Base-by-base conservation (phyloP, 495 filamentous ascomycete species). In the Astrothelium macrocarpum region DNA sequence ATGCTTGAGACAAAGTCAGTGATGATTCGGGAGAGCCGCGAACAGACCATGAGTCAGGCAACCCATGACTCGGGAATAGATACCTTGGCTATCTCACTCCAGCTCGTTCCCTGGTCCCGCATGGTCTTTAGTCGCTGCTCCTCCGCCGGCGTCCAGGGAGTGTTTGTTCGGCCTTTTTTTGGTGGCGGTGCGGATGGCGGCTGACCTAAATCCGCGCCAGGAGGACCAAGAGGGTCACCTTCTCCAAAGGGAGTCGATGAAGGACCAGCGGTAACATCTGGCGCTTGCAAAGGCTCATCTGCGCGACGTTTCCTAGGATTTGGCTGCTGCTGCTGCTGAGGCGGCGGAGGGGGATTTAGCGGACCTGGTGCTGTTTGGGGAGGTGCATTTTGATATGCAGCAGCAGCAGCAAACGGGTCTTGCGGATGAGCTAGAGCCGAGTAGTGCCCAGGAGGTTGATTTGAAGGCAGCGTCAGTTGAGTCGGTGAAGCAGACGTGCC, bases 71-170 rank as follows among this genome's bases (percentile, higher is more conserved):
- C 59, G 25, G 9, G 25, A 16, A 28, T 11, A 16, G 5, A 9
- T 70, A 93, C 91, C 87, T 97, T 97, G 71, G 94, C 94, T 66
- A 98, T 98, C 70, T 97, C 94, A 49, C 88, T 91, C 94, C 94
- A 98, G 71, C 88, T 95, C 66, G 87, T 90, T 12, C 93, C 93
- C 1, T 88, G 84, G 75, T 97, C 94, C 64, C 94, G 84, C 93
- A 98, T 91, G 60, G 79, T 81, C 82, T 97, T 97, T 69, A 98
- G 76, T 59, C 90, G 78, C 74, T 92, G 88, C 76, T 98, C 94
- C 75, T 98, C 94, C 31, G 87, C 88, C 2, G 94, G 90, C 0
- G 91, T 96, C 94, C 94, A 98, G 11, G 94, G 94, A 5, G 94
- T 98, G 71, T 98, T 98, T 18, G 94, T 97, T 65, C 94, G 79